These are phyloP conservation scores for Wickerhamiella hasegawae DNA, from an alignment of 805 yeast genomes.

Conservation along the genomic window DNA sequence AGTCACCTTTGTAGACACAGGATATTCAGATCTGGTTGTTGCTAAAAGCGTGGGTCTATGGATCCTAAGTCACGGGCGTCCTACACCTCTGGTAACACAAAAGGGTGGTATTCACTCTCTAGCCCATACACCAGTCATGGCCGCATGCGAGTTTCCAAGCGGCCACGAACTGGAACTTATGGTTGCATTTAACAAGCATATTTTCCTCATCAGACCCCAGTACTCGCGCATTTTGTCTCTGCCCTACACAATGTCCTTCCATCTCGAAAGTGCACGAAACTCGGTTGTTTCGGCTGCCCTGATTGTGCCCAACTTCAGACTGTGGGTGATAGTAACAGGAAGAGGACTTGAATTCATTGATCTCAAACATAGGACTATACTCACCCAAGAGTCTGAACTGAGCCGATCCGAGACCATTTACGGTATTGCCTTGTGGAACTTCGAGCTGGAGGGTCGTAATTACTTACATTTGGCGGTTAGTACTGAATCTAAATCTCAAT, in stretches of 20 bases:
- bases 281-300: background rate
- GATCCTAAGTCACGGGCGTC: background rate
- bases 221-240: background rate
- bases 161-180: background rate
- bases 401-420: background rate
- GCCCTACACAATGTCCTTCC: background rate
- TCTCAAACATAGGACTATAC: background rate
- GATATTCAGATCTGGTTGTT: background rate
- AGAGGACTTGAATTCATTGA: constrained; percentile 1
- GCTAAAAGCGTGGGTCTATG: background rate
- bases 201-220: background rate
- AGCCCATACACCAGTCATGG: background rate
- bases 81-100: background rate
- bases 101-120: background rate
- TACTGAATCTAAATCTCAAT: background rate
- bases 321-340: constrained; percentile 1
- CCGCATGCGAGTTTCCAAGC: background rate
- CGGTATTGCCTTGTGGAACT: background rate
- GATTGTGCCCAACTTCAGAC: background rate
- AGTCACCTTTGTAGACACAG: background rate
- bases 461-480: constrained; percentile 1
- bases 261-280: background rate
- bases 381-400: background rate
- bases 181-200: background rate
- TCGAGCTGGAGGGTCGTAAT: background rate